These are phyloP conservation scores for Juncus effusus DNA, from an alignment of 176 grass and related monocot species.

Conservation along the genomic window DNA sequence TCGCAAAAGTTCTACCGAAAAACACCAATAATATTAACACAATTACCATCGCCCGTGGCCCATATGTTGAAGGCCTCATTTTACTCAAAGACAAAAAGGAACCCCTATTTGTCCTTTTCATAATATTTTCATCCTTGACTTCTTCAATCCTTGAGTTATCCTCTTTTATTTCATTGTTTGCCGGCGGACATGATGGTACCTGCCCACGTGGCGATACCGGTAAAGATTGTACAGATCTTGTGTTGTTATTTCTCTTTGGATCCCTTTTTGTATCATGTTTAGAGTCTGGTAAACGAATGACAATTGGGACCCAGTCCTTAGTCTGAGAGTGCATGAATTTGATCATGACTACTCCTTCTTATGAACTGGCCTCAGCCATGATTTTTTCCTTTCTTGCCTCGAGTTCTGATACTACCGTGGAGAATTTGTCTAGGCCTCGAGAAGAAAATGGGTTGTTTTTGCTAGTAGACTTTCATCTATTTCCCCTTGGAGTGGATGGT, in stretches of 20 bases:
- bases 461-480: slow-evolving; percentile 27
- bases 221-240: background rate
- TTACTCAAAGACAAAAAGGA: slow-evolving; percentile 29
- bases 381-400: slow-evolving; percentile 60
- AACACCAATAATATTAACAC: slow-evolving; percentile 54
- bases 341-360: slow-evolving; percentile 46
- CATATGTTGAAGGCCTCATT: slow-evolving; percentile 40
- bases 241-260: slow-evolving; percentile 16
- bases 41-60: slow-evolving; percentile 46
- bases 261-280: slow-evolving; percentile 18
- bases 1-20: slow-evolving; percentile 74
- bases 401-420: slow-evolving; percentile 65
- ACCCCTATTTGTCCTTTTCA: slow-evolving; percentile 12
- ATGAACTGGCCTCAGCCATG: slow-evolving; percentile 42
- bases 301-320: slow-evolving; percentile 62
- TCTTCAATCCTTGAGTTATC: too few species aligned
- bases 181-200: slow-evolving; percentile 21
- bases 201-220: slow-evolving; percentile 1
- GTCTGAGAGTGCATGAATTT: slow-evolving; percentile 58
- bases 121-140: background rate
- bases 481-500: slow-evolving; percentile 17
- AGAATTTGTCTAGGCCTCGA: slow-evolving; percentile 93
- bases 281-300: slow-evolving; percentile 53
- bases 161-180: background rate
- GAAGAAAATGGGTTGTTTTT: slow-evolving; percentile 64